These are phyloP conservation scores for Neoconidiobolus thromboides DNA, from an alignment of 371 early-diverging fungal genomes.

Conservation along the genomic window DNA sequence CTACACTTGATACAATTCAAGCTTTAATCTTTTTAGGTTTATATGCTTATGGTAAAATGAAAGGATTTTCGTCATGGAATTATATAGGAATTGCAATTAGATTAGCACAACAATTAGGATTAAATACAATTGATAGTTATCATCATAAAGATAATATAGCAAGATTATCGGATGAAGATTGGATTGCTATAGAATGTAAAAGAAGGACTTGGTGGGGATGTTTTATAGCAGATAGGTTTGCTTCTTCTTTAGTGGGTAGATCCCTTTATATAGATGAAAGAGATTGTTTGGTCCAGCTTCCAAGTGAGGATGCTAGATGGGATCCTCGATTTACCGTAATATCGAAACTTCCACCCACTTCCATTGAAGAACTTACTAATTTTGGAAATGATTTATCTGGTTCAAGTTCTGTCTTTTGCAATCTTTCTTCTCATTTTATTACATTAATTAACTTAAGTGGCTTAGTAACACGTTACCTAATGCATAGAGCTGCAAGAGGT, in stretches of 20 bases:
- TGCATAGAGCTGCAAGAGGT: not conserved
- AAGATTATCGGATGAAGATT: not conserved
- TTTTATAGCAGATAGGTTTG: slow-evolving; percentile 6
- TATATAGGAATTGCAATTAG: not conserved
- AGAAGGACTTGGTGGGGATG: slow-evolving; percentile 8
- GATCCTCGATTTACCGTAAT: slow-evolving; percentile 2
- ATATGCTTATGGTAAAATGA: slow-evolving; percentile 6
- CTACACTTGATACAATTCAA: slow-evolving; percentile 4
- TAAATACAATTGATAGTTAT: slow-evolving; percentile 6
- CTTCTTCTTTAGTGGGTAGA: not conserved
- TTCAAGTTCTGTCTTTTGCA: not conserved
- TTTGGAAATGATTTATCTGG: slow-evolving; percentile 3
- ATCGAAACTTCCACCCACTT: not conserved
- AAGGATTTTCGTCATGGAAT: slow-evolving; percentile 4
- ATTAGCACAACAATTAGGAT: slow-evolving; percentile 3
- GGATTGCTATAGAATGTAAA: slow-evolving; percentile 4
- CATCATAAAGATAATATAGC: slow-evolving; percentile 1
- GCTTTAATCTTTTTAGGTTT: slow-evolving; percentile 3
- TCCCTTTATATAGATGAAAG: not conserved
- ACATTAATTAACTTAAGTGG: not conserved
- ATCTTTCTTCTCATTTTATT: slow-evolving; percentile 5
- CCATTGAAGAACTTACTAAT: not conserved
- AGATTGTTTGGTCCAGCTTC: slow-evolving; percentile 2
- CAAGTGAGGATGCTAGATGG: slow-evolving; percentile 3
- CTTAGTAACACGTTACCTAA: slow-evolving; percentile 1